These are phyloP conservation scores for Chernovozyma aurita DNA, from an alignment of 1,139 yeast species.

Conservation along the genomic window DNA sequence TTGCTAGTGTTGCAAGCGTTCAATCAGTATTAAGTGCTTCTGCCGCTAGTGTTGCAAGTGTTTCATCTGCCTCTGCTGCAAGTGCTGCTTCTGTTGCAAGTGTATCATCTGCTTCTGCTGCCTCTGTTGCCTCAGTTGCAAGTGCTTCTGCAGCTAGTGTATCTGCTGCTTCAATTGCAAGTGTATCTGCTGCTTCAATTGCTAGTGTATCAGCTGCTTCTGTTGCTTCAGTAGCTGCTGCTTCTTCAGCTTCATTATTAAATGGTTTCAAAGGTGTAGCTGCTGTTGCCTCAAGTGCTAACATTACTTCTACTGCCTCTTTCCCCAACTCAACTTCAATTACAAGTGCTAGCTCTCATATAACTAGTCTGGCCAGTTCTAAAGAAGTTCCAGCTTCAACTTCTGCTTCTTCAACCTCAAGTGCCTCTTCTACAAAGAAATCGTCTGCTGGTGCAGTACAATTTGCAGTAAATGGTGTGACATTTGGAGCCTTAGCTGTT, in stretches of 20 bases:
- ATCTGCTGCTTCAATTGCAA: constrained; percentile 12
- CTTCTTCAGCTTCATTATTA: constrained; percentile 14
- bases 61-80: constrained; percentile 11
- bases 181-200: constrained; percentile 11
- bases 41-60: neutral
- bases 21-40: constrained; percentile 14
- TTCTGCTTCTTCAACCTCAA: constrained; percentile 12
- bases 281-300: constrained; percentile 40
- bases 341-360: constrained; percentile 7
- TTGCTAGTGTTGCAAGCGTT: constrained; percentile 13
- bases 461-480: constrained; percentile 3
- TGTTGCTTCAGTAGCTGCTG: constrained; percentile 9
- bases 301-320: constrained; percentile 12
- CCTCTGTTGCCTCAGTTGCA: constrained; percentile 13
- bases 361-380: constrained; percentile 10
- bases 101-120: constrained; percentile 11
- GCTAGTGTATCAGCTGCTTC: constrained; percentile 11
- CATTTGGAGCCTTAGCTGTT: constrained; percentile 8
- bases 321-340: constrained; percentile 9
- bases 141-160: constrained; percentile 13
- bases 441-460: neutral
- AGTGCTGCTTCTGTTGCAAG: constrained; percentile 12
- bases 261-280: constrained; percentile 40
- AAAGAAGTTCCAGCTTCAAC: constrained; percentile 8
- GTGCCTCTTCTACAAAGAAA: neutral